Conservation (phyloP, 2,329 filamentous ascomycete species). For the Colletotrichum tanaceti region DNA sequence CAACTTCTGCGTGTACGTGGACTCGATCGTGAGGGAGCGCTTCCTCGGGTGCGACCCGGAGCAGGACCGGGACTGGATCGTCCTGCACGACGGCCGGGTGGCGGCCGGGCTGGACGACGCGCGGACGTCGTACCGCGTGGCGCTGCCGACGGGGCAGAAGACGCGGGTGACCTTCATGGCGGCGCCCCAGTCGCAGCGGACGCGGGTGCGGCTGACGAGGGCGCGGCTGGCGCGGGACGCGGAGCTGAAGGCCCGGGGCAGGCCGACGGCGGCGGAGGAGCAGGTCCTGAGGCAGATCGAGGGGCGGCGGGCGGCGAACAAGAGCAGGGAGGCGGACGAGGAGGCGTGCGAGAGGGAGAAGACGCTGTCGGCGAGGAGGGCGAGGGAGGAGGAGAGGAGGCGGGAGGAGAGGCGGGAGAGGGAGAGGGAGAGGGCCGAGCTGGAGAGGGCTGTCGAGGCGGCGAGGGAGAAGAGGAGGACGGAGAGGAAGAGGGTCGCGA, state of each 20-base stretch:
- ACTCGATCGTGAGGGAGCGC: slow-evolving; percentile 12
- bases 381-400: background rate
- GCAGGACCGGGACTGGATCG: background rate
- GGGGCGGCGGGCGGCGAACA: background rate
- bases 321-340: background rate
- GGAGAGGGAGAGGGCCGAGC: background rate
- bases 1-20: slow-evolving; percentile 32
- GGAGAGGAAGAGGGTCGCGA: background rate
- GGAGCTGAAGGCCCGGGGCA: slow-evolving; percentile 1
- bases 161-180: slow-evolving; percentile 20
- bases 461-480: slow-evolving; percentile 13
- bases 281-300: background rate
- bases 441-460: slow-evolving; percentile 6
- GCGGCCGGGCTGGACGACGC: slow-evolving; percentile 4
- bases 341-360: background rate
- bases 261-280: slow-evolving; percentile 22
- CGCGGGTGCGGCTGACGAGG: slow-evolving; percentile 8
- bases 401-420: slow-evolving; percentile 2
- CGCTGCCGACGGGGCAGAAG: slow-evolving; percentile 27
- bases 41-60: slow-evolving; percentile 16
- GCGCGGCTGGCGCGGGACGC: background rate
- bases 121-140: slow-evolving; percentile 1
- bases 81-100: background rate
- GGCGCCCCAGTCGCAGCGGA: slow-evolving; percentile 24
- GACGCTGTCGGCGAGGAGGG: slow-evolving; percentile 5